Base-by-base conservation (phyloP, 129 eudicot species). In the Erigeron canadensis region DNA sequence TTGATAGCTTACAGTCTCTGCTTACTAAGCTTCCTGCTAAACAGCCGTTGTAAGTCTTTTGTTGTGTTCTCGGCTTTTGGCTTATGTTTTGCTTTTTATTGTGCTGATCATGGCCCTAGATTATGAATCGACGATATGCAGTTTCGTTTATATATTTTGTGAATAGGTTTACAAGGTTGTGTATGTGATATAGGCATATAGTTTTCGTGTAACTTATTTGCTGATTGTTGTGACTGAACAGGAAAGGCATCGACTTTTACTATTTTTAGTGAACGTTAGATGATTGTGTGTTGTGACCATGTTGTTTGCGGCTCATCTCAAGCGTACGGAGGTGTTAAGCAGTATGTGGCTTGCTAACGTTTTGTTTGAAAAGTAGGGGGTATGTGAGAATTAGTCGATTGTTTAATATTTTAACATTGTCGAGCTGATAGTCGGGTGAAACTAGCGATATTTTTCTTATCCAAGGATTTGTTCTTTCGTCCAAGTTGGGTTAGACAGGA, bases 1-100 rank as follows among this genome's bases (percentile, higher is more conserved):
- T 90, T 64, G 96, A 90, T 77, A 84, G 88, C 79, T 74, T 90
- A 50, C 87, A 87, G 75, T 71, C 91, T 76, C 83, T 81, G 69
- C 60, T 83, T 54, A 72, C 96, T 13, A 90, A 85, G 86, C 84
- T 83, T 81, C 96, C 96, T 74, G 90, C 87, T 40, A 90, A 83
- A 80, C 95, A 85, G 73, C 86, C 82, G 10, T 61, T 85, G 91
- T 90, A 79, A 83, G 89, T 79, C 56, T 59, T 62, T 22, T 44
- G 44, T 23, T 54, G 7, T 13, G 51, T 37, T 10, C 17, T 47
- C 54, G n/a, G 34, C 34, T 28, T 2, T 28, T 28, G 3, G 34
- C 1, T 28, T 28, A 28, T 28, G 34, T 28, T 28, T 28, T 28
- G 34, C 34, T 28, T 28, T 28, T 28, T 28, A 28, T 1, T 28